Conservation (phyloP, 208 protist species). For the Phytomonas serpens region DNA sequence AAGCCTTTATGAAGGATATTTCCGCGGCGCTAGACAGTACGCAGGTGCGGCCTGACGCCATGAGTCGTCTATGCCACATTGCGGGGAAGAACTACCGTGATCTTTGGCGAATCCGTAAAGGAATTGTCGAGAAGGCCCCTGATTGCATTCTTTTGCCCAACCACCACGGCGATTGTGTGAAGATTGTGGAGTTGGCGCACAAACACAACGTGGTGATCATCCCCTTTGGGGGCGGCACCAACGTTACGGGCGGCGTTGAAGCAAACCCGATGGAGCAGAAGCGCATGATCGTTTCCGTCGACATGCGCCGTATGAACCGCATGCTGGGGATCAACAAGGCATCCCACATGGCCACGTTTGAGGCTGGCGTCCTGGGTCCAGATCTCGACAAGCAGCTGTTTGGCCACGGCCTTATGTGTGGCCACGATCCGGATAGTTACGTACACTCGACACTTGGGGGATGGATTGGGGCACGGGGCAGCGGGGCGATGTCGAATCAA, state of each 20-base stretch:
- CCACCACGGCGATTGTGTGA: slow-evolving; percentile 79
- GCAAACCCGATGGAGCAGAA: slow-evolving; percentile 73
- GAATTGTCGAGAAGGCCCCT: slow-evolving; percentile 81
- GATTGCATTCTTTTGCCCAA: slow-evolving; percentile 89
- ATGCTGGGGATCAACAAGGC: slow-evolving; percentile 85
- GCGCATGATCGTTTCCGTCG: slow-evolving; percentile 90
- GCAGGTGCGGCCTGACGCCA: slow-evolving; percentile 67
- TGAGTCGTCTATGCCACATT: slow-evolving; percentile 77
- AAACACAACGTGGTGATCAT: slow-evolving; percentile 91
- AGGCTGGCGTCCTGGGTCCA: slow-evolving; percentile 85
- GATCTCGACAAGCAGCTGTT: slow-evolving; percentile 84
- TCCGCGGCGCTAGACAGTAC: slow-evolving; percentile 26
- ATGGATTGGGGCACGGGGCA: slow-evolving; percentile 93
- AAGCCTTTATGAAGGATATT: slow-evolving; percentile 72
- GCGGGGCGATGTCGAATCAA: slow-evolving; percentile 93
- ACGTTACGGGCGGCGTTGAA: slow-evolving; percentile 88
- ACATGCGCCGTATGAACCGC: slow-evolving; percentile 91
- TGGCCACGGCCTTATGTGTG: slow-evolving; percentile 86
- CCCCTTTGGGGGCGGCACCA: slow-evolving; percentile 93
- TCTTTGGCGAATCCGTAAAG: slow-evolving; percentile 83
- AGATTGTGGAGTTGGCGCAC: slow-evolving; percentile 74
- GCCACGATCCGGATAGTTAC: slow-evolving; percentile 93
- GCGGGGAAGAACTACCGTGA: slow-evolving; percentile 92
- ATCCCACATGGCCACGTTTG: slow-evolving; percentile 79
- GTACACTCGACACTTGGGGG: slow-evolving; percentile 91